phyloP scores from a whole-genome alignment of 305 asterid genomes.

The Ajuga reptans region DNA sequence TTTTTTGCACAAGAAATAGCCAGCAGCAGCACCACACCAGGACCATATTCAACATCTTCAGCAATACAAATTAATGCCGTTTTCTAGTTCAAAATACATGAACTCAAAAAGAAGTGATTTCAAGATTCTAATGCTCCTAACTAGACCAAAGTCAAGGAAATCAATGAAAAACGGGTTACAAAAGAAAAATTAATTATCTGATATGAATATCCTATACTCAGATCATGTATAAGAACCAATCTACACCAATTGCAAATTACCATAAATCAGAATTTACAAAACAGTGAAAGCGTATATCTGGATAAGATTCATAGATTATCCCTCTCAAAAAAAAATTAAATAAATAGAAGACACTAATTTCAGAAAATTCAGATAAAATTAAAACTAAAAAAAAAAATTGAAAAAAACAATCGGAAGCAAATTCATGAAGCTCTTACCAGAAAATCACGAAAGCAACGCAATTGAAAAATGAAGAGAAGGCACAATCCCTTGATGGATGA shows the following conservation, averaged over 20 bases:
- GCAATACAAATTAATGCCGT: constrained; percentile 7
- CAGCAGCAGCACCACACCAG: constrained; percentile 4
- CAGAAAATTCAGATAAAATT: constrained; percentile 13
- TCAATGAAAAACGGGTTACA: neutral
- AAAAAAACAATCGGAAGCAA: constrained; percentile 6
- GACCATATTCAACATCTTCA: constrained; percentile 1
- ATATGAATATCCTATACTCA: neutral
- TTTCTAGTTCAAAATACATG: neutral
- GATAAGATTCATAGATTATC: constrained; percentile 20
- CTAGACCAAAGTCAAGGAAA: constrained; percentile 4
- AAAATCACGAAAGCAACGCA: constrained; percentile 25
- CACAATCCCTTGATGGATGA: constrained; percentile 21
- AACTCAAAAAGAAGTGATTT: neutral
- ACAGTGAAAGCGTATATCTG: neutral
- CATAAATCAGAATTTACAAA: neutral
- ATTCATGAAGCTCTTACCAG: constrained; percentile 30
- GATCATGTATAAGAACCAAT: constrained; percentile 8
- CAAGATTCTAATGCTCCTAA: neutral
- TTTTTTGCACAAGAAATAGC: constrained; percentile 7
- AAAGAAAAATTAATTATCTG: neutral
- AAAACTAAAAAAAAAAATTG: neutral
- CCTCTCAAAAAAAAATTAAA: neutral
- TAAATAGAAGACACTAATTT: neutral
- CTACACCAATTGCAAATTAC: neutral
- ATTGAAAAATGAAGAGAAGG: constrained; percentile 29